A percentile compares a stretch with the other conserved stretches of the same genome.
These are phyloP conservation scores for Phoma sp. DNA, from an alignment of 2,329 filamentous ascomycete species.

Conservation along the genomic window DNA sequence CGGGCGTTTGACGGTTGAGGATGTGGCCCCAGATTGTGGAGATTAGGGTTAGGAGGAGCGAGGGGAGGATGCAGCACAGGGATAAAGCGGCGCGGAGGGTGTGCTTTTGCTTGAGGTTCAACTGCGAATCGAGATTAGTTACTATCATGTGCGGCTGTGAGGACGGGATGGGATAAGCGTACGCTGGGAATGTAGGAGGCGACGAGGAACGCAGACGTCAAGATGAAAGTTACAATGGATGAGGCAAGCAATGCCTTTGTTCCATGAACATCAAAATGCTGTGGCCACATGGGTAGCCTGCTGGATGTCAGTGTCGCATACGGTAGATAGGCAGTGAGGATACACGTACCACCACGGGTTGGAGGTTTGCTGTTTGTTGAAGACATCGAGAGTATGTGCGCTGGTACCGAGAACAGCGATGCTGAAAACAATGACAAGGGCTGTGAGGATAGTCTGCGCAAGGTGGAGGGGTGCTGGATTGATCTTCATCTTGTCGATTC, in stretches of 20 bases:
- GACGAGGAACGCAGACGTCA: slow-evolving; percentile 47
- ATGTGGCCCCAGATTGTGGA: slow-evolving; percentile 51
- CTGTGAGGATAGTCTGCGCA: slow-evolving; percentile 43
- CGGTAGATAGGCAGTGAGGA: not conserved
- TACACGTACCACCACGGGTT: slow-evolving; percentile 53
- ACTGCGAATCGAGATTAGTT: slow-evolving; percentile 27
- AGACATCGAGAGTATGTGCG: slow-evolving; percentile 52
- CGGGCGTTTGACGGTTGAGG: slow-evolving; percentile 43
- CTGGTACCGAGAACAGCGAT: slow-evolving; percentile 53
- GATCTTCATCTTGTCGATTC: slow-evolving; percentile 40
- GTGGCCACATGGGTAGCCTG: slow-evolving; percentile 53
- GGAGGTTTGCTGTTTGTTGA: slow-evolving; percentile 49
- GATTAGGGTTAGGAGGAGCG: slow-evolving; percentile 49
- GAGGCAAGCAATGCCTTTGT: slow-evolving; percentile 52
- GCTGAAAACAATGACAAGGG: slow-evolving; percentile 49
- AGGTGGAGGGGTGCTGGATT: slow-evolving; percentile 47
- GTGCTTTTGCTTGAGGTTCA: slow-evolving; percentile 41
- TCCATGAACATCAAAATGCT: slow-evolving; percentile 55
- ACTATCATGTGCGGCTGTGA: not conserved
- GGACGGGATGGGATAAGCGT: slow-evolving; percentile 8
- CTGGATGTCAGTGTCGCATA: not conserved
- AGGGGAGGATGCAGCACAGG: slow-evolving; percentile 45
- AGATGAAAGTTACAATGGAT: slow-evolving; percentile 44
- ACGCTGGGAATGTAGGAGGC: slow-evolving; percentile 45
- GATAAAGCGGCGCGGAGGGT: slow-evolving; percentile 49